Conservation (phyloP, 495 filamentous ascomycete species). For the Pseudomonodictys pantanalensis region DNA sequence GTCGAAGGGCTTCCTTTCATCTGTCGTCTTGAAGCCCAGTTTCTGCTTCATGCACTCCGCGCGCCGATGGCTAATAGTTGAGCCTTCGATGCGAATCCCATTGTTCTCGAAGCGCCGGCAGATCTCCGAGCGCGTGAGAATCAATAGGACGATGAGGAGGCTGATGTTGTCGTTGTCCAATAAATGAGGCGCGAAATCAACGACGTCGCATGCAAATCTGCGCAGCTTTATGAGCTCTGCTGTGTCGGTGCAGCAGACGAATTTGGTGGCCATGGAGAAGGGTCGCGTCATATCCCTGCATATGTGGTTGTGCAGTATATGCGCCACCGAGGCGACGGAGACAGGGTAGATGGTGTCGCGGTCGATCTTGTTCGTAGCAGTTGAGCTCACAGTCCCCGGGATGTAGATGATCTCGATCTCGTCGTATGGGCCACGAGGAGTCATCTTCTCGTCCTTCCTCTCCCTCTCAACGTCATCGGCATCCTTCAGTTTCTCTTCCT, state of each 20-base stretch:
- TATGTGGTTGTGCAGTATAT: slow-evolving; percentile 17
- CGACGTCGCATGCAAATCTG: slow-evolving; percentile 20
- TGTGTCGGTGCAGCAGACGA: slow-evolving; percentile 17
- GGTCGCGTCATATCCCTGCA: slow-evolving; percentile 26
- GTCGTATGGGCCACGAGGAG: slow-evolving; percentile 23
- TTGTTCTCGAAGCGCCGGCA: slow-evolving; percentile 25
- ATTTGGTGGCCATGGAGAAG: slow-evolving; percentile 16
- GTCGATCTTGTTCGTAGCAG: slow-evolving; percentile 28
- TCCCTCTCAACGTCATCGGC: too few relatives aligned
- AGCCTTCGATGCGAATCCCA: slow-evolving; percentile 32
- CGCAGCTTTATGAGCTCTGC: slow-evolving; percentile 12
- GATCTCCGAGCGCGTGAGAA: slow-evolving; percentile 28
- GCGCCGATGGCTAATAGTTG: slow-evolving; percentile 30
- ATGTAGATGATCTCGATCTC: slow-evolving; percentile 34
- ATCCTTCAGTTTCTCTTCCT: not conserved
- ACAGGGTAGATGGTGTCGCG: slow-evolving; percentile 26
- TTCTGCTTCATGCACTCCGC: slow-evolving; percentile 29
- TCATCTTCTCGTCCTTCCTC: too few relatives aligned
- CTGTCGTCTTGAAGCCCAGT: slow-evolving; percentile 21
- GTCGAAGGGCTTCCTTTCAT: slow-evolving; percentile 25
- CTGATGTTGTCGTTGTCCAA: slow-evolving; percentile 32
- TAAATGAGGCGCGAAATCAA: slow-evolving; percentile 30
- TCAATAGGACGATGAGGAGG: slow-evolving; percentile 31
- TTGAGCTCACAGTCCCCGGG: slow-evolving; percentile 30
- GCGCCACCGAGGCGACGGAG: slow-evolving; percentile 19